A percentile compares a stretch with the other conserved stretches of the same genome.
Conservation (phyloP, 2,329 filamentous ascomycete species). For the Esteya vermicola region DNA sequence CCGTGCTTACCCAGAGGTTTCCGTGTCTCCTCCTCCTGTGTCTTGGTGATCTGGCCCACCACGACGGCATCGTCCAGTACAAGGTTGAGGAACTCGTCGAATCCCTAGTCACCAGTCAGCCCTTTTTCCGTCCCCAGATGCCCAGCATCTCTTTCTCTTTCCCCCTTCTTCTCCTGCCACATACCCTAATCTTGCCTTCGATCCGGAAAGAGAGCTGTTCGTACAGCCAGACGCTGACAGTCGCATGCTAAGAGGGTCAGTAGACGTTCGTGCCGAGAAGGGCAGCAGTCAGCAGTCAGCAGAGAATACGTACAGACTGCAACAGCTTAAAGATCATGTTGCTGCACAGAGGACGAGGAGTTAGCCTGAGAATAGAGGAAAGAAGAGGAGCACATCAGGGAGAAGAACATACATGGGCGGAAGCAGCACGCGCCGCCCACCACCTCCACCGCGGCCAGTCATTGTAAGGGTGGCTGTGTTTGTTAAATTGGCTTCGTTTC, state of each 20-base stretch:
- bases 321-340: slow-evolving; percentile 93
- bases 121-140: neutral
- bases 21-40: slow-evolving; percentile 59
- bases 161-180: slow-evolving; percentile 14
- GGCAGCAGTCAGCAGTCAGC: too few relatives aligned
- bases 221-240: slow-evolving; percentile 90
- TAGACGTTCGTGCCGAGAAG: neutral
- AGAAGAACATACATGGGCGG: slow-evolving; percentile 31
- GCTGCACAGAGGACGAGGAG: slow-evolving; percentile 11
- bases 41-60: slow-evolving; percentile 73
- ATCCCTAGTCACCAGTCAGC: slow-evolving; percentile 46
- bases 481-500: too few relatives aligned
- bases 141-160: neutral
- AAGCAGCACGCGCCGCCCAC: slow-evolving; percentile 44
- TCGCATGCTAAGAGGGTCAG: slow-evolving; percentile 45
- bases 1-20: slow-evolving; percentile 55
- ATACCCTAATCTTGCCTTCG: slow-evolving; percentile 86
- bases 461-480: too few relatives aligned
- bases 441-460: slow-evolving; percentile 45
- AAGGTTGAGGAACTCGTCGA: slow-evolving; percentile 99
- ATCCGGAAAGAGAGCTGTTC: slow-evolving; percentile 91
- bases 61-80: slow-evolving; percentile 85
- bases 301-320: slow-evolving; percentile 31
- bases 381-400: neutral
- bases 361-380: neutral